Evolutionary conservation across 129 eudicot genomes (phyloP), one percentile per base, ranked within the genome.

Genomic region (Flaveria ramosissima): DNA sequence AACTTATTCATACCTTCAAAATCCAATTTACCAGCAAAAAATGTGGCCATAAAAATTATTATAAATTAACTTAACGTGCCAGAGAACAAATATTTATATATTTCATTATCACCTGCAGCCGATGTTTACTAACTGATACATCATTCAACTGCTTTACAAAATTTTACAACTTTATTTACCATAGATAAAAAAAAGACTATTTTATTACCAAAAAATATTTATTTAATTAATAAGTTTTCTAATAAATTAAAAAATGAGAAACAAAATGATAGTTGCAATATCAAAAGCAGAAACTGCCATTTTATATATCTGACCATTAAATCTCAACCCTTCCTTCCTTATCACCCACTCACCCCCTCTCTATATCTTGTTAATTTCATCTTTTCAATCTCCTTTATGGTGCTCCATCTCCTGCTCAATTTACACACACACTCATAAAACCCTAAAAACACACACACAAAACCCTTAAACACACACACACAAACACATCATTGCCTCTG

Each of bases 311-410:
- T 86, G 95, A 86, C 89, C 84, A 81, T 88, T 88, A 71, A 95
- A 95, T 95, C 95, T 89, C 96, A 82, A 75, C 99, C 99, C 97
- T 89, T 95, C 96, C 92, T 95, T 89, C 97, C 99, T 95, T 92
- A 95, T 95, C 99, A 78, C 83, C 88, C 81, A 80, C 56, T 69
- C 71, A 53, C 82, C 84, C 73, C 83, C 83, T 66, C 78, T 63
- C 72, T 86, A 65, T 76, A 76, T 71, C 46, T 75, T 24, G 53
- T 27, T 15, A 66, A 62, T 68, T 79, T 75, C 68, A 78, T 68
- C 71, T 68, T 23, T 71, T 26, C 76, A 72, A 21, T 39, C 42
- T 52, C 82, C 76, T 57, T 78, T 78, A 77, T 84, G 78, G 68
- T 74, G 68, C 85, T 57, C 77, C 73, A 50, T 72, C 71, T 51